Percentiles rank a stretch among this genome's conserved stretches.
phyloP scores from a whole-genome alignment of 768 basidiomycete species.

The Candolleomyces efflorescens region DNA sequence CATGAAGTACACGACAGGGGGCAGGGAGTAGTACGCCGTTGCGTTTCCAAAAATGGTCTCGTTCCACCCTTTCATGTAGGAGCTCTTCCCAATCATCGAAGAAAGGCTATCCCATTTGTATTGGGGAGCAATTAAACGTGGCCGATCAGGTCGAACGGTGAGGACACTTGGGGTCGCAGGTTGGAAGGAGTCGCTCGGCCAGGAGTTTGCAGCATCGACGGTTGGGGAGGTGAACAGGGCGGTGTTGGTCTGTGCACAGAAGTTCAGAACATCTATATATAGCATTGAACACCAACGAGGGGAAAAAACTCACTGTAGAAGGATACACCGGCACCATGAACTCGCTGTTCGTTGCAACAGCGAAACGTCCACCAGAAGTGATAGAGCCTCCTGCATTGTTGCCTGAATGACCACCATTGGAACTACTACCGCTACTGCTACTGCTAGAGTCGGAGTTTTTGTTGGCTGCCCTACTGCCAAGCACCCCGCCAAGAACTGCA shows the following conservation, averaged over 20 bases:
- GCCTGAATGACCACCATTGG: conserved; percentile 42
- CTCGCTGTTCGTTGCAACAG: conserved; percentile 74
- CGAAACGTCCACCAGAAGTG: conserved; percentile 49
- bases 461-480: conserved; percentile 59
- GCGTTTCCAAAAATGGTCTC: conserved; percentile 86
- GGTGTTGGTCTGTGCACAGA: conserved; percentile 57
- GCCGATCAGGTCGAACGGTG: conserved; percentile 68
- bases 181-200: conserved; percentile 77
- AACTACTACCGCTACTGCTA: conserved; percentile 36
- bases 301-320: conserved; percentile 61
- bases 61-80: conserved; percentile 88
- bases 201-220: conserved; percentile 57
- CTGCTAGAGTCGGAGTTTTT: conserved; percentile 33
- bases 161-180: conserved; percentile 58
- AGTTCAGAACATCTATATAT: conserved; percentile 1
- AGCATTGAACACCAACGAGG: background rate
- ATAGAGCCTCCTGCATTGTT: conserved; percentile 45
- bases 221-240: conserved; percentile 69
- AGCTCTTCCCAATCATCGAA: conserved; percentile 68
- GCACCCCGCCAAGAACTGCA: conserved; percentile 71
- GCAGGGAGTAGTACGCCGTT: conserved; percentile 53
- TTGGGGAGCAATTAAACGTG: conserved; percentile 82
- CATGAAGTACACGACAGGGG: conserved; percentile 61
- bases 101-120: conserved; percentile 90
- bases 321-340: conserved; percentile 85